Percentiles rank a stretch among this genome's conserved stretches.
Evolutionary conservation across 108 stramenopile genomes (phyloP).

Genomic region (Skeletonema potamos): DNA sequence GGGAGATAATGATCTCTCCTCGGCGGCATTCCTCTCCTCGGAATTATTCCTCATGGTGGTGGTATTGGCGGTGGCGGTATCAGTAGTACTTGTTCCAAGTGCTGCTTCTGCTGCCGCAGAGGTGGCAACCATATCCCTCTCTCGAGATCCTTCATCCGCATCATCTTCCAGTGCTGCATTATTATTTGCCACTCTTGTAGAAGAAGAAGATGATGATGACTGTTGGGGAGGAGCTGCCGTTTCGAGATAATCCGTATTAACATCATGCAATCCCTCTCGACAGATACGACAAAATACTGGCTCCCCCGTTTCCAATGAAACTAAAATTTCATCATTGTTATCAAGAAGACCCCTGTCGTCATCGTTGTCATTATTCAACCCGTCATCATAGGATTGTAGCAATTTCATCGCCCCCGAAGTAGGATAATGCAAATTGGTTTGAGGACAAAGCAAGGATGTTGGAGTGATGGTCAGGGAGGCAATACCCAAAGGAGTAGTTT

Average conservation of each 20-base stretch:
- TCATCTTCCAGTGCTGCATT: background rate
- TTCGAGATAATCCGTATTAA: slow-evolving; percentile 47
- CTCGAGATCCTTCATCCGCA: background rate
- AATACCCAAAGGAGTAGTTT: too few relatives aligned
- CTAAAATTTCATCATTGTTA: slow-evolving; percentile 1
- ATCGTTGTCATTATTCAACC: slow-evolving; percentile 22
- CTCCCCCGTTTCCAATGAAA: slow-evolving; percentile 44
- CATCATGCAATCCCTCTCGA: slow-evolving; percentile 87
- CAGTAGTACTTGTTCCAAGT: background rate
- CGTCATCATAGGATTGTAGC: slow-evolving; percentile 74
- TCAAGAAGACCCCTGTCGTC: slow-evolving; percentile 15
- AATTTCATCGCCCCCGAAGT: slow-evolving; percentile 72
- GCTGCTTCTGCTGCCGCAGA: background rate
- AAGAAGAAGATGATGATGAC: slow-evolving; percentile 1
- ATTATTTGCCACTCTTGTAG: background rate
- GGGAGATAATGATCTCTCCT: slow-evolving; percentile 5
- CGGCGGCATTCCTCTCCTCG: background rate
- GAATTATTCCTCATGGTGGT: slow-evolving; percentile 1
- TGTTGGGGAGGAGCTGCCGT: slow-evolving; percentile 20
- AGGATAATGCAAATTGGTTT: slow-evolving; percentile 51
- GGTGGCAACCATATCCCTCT: background rate
- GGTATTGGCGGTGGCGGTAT: background rate
- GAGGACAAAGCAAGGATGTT: slow-evolving; percentile 6
- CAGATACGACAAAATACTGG: slow-evolving; percentile 91
- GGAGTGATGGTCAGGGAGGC: background rate